A percentile compares a stretch with the other conserved stretches of the same genome.
These are phyloP conservation scores for Colletotrichum godetiae DNA, from an alignment of 2,329 filamentous ascomycete genomes.

Conservation along the genomic window DNA sequence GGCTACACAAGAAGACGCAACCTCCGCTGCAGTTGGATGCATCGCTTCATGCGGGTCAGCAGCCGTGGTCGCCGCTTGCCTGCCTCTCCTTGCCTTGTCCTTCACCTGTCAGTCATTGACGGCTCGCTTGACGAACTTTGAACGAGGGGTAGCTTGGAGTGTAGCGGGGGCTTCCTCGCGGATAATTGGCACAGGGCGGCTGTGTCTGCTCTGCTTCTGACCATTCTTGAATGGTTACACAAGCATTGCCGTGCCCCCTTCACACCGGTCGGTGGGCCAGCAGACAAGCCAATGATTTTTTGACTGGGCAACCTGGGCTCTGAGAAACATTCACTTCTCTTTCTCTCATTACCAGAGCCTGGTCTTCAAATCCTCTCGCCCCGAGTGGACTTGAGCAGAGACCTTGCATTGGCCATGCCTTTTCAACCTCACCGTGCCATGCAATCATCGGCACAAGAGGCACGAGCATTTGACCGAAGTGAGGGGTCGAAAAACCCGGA, in stretches of 20 bases:
- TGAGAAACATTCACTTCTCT: too few relatives aligned
- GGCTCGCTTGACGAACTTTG: not conserved
- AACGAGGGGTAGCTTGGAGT: not conserved
- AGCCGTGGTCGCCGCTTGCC: constrained; percentile 1
- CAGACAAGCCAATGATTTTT: not conserved
- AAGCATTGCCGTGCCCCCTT: not conserved
- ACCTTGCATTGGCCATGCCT: too few relatives aligned
- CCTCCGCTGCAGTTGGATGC: constrained; percentile 18
- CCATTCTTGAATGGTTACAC: not conserved
- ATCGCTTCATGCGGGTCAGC: constrained; percentile 23
- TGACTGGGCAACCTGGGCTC: not conserved
- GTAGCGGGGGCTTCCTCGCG: not conserved
- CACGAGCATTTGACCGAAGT: not conserved
- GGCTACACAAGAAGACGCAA: constrained; percentile 15
- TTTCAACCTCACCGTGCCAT: not conserved
- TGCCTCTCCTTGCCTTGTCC: not conserved
- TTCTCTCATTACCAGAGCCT: too few relatives aligned
- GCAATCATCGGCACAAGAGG: not conserved
- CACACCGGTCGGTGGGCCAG: not conserved
- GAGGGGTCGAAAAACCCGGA: not conserved
- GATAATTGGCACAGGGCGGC: not conserved
- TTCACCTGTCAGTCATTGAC: constrained; percentile 7
- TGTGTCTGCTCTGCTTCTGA: not conserved
- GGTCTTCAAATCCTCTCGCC: not conserved
- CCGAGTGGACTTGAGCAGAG: too few relatives aligned